Conservation (phyloP, 192 early-diverging fungal genomes). For the Gorgonomyces haynaldii region DNA sequence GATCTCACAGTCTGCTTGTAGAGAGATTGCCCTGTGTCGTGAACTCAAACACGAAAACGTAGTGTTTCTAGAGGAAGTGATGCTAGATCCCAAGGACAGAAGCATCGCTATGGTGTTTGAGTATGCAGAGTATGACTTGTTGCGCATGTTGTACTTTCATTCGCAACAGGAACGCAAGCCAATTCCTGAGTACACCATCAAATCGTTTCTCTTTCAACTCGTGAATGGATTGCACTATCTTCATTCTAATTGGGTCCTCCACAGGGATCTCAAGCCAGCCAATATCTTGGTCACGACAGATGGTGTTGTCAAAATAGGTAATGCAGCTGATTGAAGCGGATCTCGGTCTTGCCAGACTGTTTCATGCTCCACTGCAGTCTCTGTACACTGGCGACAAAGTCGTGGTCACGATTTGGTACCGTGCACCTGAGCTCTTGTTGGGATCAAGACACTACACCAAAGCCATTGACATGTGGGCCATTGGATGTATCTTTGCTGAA, state of each 20-base stretch:
- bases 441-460: slow-evolving; percentile 36
- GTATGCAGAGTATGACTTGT: slow-evolving; percentile 88
- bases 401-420: slow-evolving; percentile 43
- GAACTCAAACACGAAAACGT: slow-evolving; percentile 87
- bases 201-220: slow-evolving; percentile 42
- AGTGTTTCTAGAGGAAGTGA: slow-evolving; percentile 73
- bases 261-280: slow-evolving; percentile 36
- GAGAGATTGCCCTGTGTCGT: slow-evolving; percentile 87
- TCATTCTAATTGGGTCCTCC: slow-evolving; percentile 44
- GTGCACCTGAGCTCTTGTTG: slow-evolving; percentile 34
- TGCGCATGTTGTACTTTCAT: slow-evolving; percentile 89
- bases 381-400: slow-evolving; percentile 40
- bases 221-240: slow-evolving; percentile 40
- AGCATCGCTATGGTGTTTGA: slow-evolving; percentile 96
- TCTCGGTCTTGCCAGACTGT: slow-evolving; percentile 34
- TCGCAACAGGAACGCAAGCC: slow-evolving; percentile 64
- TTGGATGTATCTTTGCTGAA: slow-evolving; percentile 95
- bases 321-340: slow-evolving; percentile 10
- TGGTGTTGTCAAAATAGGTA: slow-evolving; percentile 41
- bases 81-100: slow-evolving; percentile 68
- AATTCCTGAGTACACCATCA: slow-evolving; percentile 60
- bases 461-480: slow-evolving; percentile 78
- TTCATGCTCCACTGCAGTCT: slow-evolving; percentile 30
- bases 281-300: slow-evolving; percentile 35
- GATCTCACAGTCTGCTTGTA: slow-evolving; percentile 85